These are phyloP conservation scores for Hypocrella siamensis DNA, from an alignment of 2,329 filamentous ascomycete species.

Conservation along the genomic window DNA sequence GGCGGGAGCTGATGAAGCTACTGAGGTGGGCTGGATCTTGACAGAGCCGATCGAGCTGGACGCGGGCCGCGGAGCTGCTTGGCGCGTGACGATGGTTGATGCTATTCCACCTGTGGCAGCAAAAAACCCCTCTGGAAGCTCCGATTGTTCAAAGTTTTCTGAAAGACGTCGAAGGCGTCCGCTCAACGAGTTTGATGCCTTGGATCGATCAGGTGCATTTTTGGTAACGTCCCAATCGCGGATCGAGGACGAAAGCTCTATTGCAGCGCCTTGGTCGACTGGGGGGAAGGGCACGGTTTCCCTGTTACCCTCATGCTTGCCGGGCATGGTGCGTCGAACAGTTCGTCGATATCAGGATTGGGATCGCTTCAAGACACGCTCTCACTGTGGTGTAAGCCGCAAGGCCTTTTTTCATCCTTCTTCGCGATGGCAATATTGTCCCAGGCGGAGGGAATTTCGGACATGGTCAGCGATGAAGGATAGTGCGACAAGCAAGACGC, in stretches of 20 bases:
- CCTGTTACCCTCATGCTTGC: conserved; percentile 1
- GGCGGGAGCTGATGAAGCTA: neutral
- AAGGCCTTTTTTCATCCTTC: too few species aligned
- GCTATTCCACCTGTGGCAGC: conserved; percentile 30
- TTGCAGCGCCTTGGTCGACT: conserved; percentile 6
- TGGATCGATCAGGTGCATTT: conserved; percentile 9
- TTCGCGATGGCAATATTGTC: too few species aligned
- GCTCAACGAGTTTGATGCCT: conserved; percentile 16
- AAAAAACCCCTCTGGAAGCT: conserved; percentile 29
- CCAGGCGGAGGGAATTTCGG: too few species aligned
- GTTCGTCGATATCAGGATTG: too few species aligned
- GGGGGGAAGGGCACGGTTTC: conserved; percentile 13
- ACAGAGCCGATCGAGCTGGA: conserved; percentile 7
- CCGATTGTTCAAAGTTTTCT: conserved; percentile 27
- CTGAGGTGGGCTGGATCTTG: conserved; percentile 1
- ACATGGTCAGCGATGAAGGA: too few species aligned
- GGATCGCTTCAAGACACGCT: too few species aligned
- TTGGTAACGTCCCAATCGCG: conserved; percentile 2
- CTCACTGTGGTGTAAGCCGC: too few species aligned
- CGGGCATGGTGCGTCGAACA: conserved; percentile 1
- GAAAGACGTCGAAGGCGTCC: conserved; percentile 17
- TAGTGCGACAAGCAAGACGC: too few species aligned
- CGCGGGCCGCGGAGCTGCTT: conserved; percentile 7
- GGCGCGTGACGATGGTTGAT: conserved; percentile 20
- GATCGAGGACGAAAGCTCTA: neutral